These are phyloP conservation scores for Beauveria sp. DNA, from an alignment of 2,329 filamentous ascomycete genomes.

Conservation along the genomic window DNA sequence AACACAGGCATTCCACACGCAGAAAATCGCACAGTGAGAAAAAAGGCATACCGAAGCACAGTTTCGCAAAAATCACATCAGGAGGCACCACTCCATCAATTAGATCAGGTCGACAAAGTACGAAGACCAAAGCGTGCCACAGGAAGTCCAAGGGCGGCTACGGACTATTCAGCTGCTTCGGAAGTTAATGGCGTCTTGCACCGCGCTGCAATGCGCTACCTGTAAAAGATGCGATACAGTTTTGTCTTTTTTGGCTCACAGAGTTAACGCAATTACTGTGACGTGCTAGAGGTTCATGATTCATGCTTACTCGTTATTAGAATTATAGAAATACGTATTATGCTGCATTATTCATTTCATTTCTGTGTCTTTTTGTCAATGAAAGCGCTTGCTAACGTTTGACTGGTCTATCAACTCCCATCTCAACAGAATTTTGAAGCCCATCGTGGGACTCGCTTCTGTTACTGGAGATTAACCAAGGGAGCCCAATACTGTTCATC, in stretches of 20 bases:
- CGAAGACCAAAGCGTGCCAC: background rate
- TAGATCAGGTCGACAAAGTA: background rate
- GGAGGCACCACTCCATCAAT: background rate
- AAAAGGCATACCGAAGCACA: background rate
- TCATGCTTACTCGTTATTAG: background rate
- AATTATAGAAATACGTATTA: background rate
- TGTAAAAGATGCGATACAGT: background rate
- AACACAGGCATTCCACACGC: background rate
- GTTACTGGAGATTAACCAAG: background rate
- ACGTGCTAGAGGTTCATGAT: background rate
- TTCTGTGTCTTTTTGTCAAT: background rate
- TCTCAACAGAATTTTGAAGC: background rate
- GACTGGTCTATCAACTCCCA: background rate
- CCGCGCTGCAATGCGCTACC: background rate
- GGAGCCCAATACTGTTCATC: background rate
- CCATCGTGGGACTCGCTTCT: background rate
- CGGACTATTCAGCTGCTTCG: constrained; percentile 1
- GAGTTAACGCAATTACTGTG: background rate
- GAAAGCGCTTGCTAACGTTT: background rate
- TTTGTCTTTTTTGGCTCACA: background rate
- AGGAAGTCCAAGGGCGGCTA: background rate
- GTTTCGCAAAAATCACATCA: background rate
- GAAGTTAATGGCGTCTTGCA: background rate
- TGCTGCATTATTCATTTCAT: background rate
- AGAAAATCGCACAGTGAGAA: background rate